Base-by-base conservation (phyloP, 78 protist genomes). In the slime mould (Dictyostelium discoideum) region DNA sequence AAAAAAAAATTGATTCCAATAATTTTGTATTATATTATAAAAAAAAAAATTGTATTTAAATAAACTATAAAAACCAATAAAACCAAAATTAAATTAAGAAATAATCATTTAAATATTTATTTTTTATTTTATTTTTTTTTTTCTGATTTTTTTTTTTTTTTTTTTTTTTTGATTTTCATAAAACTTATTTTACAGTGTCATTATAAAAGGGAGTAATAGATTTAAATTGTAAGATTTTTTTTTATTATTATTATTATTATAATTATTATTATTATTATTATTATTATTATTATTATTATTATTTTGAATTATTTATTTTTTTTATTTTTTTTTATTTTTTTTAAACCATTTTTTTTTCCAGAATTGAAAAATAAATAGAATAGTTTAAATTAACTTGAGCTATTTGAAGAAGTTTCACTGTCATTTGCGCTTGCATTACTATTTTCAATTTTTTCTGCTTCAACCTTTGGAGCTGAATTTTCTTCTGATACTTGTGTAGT, bases 391-490 rank as follows among this genome's bases (percentile, higher is more conserved):
- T 74, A 60, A 74, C 81, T 74, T 74, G 81, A 74, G 22, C 42
- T 32, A 10, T 74, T 39, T 16, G 81, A 74, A 32, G 81, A 74
- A 37, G 81, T 74, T 74, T 74, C 81, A 37, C 81, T 74, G 37
- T 74, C 81, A 74, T 74, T 74, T 74, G 81, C 81, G 24, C 42
- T 74, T 20, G 81, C 81, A 74, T 74, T 74, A 74, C 81, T 74
- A 37, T 74, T 74, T 74, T 74, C 81, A 74, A 74, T 39, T 32
- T 74, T 74, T 74, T 74, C 81, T 16, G 81, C 81, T 74, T 73
- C 80, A 16, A 37, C 46, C 11, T 26, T 26, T 74, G 80, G 80
- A 26, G 39, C 5, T 69, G 29, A 26, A 11, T 69, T 26, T 11
- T 69, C 42, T 26, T 72, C 40, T 72, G 10, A 24, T 14, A 72